phyloP scores from a whole-genome alignment of 208 protist species.

The Acanthamoeba culbertsoni region DNA sequence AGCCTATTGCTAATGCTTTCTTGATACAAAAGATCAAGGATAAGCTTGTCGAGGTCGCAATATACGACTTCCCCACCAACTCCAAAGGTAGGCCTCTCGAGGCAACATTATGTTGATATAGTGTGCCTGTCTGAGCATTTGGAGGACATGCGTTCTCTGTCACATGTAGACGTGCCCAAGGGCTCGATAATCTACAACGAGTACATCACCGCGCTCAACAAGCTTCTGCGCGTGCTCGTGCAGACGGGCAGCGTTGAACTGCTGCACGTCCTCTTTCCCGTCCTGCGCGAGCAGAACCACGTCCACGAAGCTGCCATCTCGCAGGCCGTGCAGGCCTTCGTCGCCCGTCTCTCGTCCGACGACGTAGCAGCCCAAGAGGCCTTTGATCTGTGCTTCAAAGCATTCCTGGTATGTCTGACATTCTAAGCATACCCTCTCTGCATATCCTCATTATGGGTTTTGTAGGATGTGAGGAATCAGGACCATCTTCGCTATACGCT shows the following conservation, averaged over 20 bases:
- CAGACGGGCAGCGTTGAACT: conserved; percentile 44
- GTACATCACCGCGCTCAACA: conserved; percentile 71
- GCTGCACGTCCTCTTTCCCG: conserved; percentile 62
- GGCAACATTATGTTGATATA: too few relatives aligned
- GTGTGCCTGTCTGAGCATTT: too few relatives aligned
- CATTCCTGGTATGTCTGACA: neutral
- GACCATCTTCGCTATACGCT: conserved; percentile 34
- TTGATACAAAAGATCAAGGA: conserved; percentile 48
- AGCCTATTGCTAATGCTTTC: too few relatives aligned
- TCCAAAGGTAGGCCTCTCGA: conserved; percentile 75
- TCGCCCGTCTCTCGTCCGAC: conserved; percentile 15
- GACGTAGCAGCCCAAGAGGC: conserved; percentile 24
- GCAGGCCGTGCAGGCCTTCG: conserved; percentile 26
- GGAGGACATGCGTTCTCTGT: neutral
- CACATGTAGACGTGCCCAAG: conserved; percentile 47
- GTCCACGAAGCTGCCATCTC: conserved; percentile 46
- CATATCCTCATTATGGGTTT: neutral
- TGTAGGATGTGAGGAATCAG: conserved; percentile 36
- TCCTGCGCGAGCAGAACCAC: conserved; percentile 69
- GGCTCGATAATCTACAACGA: conserved; percentile 65
- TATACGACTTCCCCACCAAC: conserved; percentile 73
- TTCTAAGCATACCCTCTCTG: neutral
- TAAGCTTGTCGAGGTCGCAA: conserved; percentile 69
- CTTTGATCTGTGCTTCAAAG: conserved; percentile 65
- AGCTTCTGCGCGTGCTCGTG: conserved; percentile 66